Evolutionary conservation across 2,329 filamentous ascomycete species (phyloP), one percentile per base, ranked within the genome.

Genomic region (Myrmaecium sp.): DNA sequence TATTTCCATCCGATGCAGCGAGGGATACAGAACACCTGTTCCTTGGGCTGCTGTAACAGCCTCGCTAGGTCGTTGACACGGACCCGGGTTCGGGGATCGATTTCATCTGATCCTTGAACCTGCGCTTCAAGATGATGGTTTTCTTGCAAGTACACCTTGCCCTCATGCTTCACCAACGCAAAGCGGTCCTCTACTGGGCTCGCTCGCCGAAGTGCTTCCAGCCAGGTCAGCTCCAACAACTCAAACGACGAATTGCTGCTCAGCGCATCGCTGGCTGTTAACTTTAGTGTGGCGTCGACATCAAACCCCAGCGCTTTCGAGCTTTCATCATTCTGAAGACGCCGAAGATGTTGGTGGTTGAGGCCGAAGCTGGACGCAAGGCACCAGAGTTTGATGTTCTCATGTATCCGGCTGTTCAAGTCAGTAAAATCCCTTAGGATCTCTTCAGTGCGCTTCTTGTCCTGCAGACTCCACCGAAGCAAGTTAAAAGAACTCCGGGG

Each of bases 341-440:
- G 28, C 18, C 27, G 18, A 2, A 37, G 29, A 28, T 38, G 36
- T 17, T 24, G 20, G 17, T 31, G 24, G 18, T 36, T 27, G 7
- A 37, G 7, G 4, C 31, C 33, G 8, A 38, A 26, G 12, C 30
- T 23, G 6, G 30, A 30, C 2, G 26, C 30, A 5, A 36, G 24
- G 18, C 32, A 37, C 19, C 27, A 31, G 3, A 38, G 30, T 19
- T 37, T 36, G 25, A 38, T 31, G 12, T 36, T 33, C 10, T 34
- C 27, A 12, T 37, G 30, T 7, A 38, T 27, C 7, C 33, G 25
- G n/a, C 21, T 17, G 17, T 38, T 38, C 5, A 30, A 28, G 3
- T 32, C 30, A 6, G 20, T 16, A 18, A 38, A 36, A 13, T 33
- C 17, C 6, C 14, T 8, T 11, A 38, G 17, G 13, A 37, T 28